Conservation (phyloP, 129 eudicot species). For the Artemisia argyi region DNA sequence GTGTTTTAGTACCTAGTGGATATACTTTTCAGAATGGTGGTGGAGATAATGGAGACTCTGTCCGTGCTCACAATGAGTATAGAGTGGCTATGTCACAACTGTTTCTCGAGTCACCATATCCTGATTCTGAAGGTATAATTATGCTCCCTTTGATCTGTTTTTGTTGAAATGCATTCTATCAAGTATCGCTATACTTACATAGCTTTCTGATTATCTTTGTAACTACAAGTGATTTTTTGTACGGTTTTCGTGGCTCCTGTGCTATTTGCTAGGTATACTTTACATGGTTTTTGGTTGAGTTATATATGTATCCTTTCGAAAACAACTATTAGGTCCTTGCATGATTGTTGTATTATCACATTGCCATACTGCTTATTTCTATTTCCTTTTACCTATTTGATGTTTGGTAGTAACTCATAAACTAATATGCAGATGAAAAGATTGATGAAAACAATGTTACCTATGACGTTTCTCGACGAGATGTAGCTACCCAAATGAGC, state of each 20-base stretch:
- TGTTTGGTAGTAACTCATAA: slow-evolving; percentile 14
- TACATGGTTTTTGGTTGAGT: neutral
- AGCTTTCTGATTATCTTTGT: neutral
- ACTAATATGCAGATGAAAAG: slow-evolving; percentile 57
- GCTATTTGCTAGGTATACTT: neutral
- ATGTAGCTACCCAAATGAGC: slow-evolving; percentile 97
- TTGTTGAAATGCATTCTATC: neutral
- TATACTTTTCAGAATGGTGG: slow-evolving; percentile 47
- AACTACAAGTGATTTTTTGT: neutral
- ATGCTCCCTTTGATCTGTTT: neutral
- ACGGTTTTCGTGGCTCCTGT: neutral
- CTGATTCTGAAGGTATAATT: slow-evolving; percentile 60
- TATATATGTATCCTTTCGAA: neutral
- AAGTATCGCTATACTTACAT: neutral
- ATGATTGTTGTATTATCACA: neutral
- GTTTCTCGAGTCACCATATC: slow-evolving; percentile 43
- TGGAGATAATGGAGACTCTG: slow-evolving; percentile 36
- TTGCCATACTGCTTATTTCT: too few species aligned
- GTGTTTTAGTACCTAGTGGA: slow-evolving; percentile 68
- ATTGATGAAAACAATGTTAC: slow-evolving; percentile 32
- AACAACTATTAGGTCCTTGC: slow-evolving; percentile 1
- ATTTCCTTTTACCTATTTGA: neutral
- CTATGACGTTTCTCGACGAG: slow-evolving; percentile 55
- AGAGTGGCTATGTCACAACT: slow-evolving; percentile 28
- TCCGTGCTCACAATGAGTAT: slow-evolving; percentile 21